Evolutionary conservation across 2,329 filamentous ascomycete species (phyloP).

Genomic region (Ceratocystis eucalypticola): DNA sequence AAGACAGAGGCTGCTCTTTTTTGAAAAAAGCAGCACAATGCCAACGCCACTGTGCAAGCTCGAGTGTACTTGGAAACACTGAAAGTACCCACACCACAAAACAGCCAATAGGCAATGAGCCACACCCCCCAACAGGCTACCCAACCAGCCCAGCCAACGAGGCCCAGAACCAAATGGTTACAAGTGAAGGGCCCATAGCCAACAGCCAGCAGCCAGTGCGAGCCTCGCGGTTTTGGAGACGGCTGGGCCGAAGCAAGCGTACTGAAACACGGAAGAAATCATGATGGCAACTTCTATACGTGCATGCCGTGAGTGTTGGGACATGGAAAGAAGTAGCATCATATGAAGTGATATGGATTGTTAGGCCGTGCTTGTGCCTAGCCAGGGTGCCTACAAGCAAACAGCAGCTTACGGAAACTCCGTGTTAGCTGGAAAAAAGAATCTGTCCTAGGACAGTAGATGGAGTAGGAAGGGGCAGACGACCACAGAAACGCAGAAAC

Average conservation of each 20-base stretch:
- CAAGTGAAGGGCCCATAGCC: background rate
- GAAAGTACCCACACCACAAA: background rate
- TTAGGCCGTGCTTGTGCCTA: too few species aligned
- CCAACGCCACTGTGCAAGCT: background rate
- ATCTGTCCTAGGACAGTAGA: background rate
- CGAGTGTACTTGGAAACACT: background rate
- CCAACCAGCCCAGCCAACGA: background rate
- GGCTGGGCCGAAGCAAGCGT: slow-evolving; percentile 1
- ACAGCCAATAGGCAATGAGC: background rate
- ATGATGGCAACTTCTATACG: background rate
- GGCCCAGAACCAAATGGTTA: background rate
- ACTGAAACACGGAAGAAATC: slow-evolving; percentile 6
- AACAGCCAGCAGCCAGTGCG: background rate
- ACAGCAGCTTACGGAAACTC: background rate
- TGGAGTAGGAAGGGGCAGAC: background rate
- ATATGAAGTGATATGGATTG: too few species aligned
- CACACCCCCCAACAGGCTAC: background rate
- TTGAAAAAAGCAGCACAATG: too few species aligned
- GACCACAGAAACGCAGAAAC: background rate
- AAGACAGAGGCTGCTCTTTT: background rate
- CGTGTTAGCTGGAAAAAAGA: background rate
- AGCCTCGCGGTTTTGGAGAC: background rate
- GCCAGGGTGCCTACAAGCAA: background rate
- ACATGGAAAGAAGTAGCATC: too few species aligned
- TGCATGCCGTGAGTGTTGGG: too few species aligned